These are phyloP conservation scores for Rutstroemia sydowiana DNA, from an alignment of 2,329 filamentous ascomycete genomes.

Conservation along the genomic window DNA sequence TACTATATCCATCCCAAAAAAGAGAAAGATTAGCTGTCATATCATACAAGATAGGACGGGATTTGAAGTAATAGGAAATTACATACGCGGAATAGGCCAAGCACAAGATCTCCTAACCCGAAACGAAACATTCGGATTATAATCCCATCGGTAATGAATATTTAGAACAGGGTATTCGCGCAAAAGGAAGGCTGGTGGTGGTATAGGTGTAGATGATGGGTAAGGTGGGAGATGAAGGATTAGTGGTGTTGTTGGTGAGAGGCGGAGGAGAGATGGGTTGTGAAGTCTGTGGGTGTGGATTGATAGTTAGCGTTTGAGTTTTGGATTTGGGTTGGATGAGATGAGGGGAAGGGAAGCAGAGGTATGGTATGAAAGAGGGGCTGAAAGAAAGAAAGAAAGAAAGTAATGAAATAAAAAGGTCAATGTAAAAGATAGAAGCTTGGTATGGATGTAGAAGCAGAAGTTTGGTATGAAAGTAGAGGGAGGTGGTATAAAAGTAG, in stretches of 20 bases:
- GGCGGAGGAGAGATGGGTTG: conserved; percentile 21
- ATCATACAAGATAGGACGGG: no score
- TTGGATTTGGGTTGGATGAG: no score
- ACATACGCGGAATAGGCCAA: conserved; percentile 8
- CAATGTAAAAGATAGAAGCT: no score
- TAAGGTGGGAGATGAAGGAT: conserved; percentile 48
- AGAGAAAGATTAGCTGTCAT: no score
- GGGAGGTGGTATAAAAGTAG: no score
- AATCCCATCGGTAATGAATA: conserved; percentile 53
- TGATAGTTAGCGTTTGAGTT: conserved; percentile 12
- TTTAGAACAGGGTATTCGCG: conserved; percentile 38
- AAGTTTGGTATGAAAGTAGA: no score
- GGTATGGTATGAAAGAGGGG: no score
- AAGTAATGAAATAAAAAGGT: no score
- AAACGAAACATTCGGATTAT: conserved; percentile 12
- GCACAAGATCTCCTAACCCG: not conserved
- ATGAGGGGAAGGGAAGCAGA: not conserved
- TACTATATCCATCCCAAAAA: no score
- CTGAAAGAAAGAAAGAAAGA: no score
- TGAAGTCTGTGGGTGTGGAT: conserved; percentile 18
- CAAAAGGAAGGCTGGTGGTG: conserved; percentile 33
- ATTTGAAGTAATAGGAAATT: not conserved
- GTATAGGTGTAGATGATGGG: conserved; percentile 32
- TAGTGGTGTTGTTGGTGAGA: conserved; percentile 35
- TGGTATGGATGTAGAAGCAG: no score